phyloP scores from a whole-genome alignment of 2,329 filamentous ascomycete genomes.

The Stenocarpella maydis region DNA sequence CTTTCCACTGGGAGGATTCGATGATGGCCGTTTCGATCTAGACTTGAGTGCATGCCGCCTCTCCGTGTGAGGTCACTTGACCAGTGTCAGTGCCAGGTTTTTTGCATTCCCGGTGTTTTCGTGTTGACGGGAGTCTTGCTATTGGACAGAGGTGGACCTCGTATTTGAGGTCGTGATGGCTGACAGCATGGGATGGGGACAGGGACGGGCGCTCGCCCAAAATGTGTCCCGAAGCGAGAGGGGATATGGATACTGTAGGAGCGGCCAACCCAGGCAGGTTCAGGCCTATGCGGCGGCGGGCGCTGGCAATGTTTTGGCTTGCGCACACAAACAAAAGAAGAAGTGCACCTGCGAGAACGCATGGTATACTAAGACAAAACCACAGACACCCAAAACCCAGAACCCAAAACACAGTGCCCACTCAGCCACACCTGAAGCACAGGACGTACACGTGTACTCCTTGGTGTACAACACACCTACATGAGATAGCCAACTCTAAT shows the following conservation, averaged over 20 bases:
- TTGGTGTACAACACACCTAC: too few relatives aligned
- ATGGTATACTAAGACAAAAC: too few relatives aligned
- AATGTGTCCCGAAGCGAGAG: neutral
- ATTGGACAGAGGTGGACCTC: conserved; percentile 9
- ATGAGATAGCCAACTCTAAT: too few relatives aligned
- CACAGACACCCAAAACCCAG: too few relatives aligned
- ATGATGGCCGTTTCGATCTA: neutral
- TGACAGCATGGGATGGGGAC: neutral
- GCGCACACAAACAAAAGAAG: too few relatives aligned
- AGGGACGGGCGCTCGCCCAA: neutral
- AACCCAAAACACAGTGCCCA: too few relatives aligned
- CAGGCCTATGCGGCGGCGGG: neutral
- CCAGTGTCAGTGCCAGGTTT: conserved; percentile 11
- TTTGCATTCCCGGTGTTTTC: conserved; percentile 7
- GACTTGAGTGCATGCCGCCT: conserved; percentile 2
- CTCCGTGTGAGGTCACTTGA: neutral
- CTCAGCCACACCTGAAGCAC: too few relatives aligned
- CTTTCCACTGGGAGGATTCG: neutral
- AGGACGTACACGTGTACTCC: too few relatives aligned
- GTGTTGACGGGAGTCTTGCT: neutral
- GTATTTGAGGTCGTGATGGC: conserved; percentile 13
- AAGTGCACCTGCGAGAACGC: too few relatives aligned
- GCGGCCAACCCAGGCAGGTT: neutral
- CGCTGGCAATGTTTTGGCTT: conserved; percentile 1
- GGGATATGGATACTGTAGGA: neutral